Evolutionary conservation across 805 yeast species (phyloP), one percentile per base, ranked within the genome.

Genomic region (Kazachstania africana): DNA sequence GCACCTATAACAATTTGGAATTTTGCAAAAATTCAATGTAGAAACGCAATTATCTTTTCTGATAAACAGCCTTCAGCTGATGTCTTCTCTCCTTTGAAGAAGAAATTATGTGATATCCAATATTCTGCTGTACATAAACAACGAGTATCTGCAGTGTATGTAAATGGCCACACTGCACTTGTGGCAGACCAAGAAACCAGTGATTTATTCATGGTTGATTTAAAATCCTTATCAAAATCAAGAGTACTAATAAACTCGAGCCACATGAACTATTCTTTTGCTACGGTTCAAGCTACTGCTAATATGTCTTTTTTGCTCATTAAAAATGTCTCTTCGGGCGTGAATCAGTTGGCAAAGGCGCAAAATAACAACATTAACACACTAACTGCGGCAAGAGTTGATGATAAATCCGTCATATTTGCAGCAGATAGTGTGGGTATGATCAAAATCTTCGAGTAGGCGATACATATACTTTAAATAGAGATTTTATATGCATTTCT

Each of bases 1-100:
- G 59, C 73, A 0, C 75, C 76, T 36, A 63, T 78, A 4, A 66
- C 79, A 0, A 64, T 83, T 0, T 81, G 94, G 91, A 88, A 82
- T 45, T 63, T 81, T 9, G 74, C 82, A 6, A 63, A 66, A 16
- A 59, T 71, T 13, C 72, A 68, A 28, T 79, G 93, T 44, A 59
- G 65, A 16, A 65, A 61, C 34, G 59, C 65, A 0, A 59, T 62
- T 28, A 40, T 53, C 10, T 36, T 46, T n/a, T 39, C 43, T 12
- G 46, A 41, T 3, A 36, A 37, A 31, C 35, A 44, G 8, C 48
- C 53, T 3, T 36, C 53, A n/a, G 29, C n/a, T n/a, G n/a, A n/a
- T n/a, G n/a, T n/a, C n/a, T n/a, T n/a, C n/a, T n/a, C n/a, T n/a
- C n/a, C n/a, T n/a, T n/a, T n/a, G n/a, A n/a, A n/a, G n/a, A n/a